Evolutionary conservation across 1,284 basidiomycete genomes (phyloP).

Genomic region (Ustilago bromivora): DNA sequence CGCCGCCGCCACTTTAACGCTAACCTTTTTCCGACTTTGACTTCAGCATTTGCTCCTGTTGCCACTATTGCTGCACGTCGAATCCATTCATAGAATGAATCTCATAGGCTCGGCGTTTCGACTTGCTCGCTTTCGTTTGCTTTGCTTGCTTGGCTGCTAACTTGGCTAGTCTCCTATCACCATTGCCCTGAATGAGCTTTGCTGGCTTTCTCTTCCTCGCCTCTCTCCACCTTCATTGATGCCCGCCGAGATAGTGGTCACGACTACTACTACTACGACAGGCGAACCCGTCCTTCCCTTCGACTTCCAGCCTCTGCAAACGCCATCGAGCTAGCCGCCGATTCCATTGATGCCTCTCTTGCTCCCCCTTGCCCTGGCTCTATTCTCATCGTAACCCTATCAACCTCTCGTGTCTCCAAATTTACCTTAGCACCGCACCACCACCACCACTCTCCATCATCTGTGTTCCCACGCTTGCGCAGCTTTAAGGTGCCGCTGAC

Average conservation of each 20-base stretch:
- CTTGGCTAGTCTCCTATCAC: neutral
- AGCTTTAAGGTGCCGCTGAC: neutral
- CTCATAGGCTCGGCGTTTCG: conserved; percentile 16
- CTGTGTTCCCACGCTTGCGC: neutral
- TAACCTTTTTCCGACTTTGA: neutral
- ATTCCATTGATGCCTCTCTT: neutral
- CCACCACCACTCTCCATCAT: neutral
- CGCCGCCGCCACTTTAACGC: neutral
- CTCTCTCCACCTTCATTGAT: neutral
- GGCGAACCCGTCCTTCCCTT: neutral
- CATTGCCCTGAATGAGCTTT: neutral
- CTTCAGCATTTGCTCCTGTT: neutral
- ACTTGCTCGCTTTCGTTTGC: conserved; percentile 11
- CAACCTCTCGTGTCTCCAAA: neutral
- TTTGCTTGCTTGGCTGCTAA: neutral
- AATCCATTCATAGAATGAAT: conserved; percentile 9
- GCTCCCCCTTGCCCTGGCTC: neutral
- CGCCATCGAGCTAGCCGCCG: neutral
- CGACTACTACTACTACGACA: neutral
- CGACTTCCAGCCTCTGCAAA: neutral
- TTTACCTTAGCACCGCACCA: neutral
- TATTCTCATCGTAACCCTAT: neutral
- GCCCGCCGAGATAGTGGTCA: neutral
- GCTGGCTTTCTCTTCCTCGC: neutral
- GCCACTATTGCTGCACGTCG: neutral